Conservation (phyloP, 257 asterid species). For the Fraxinus americana region DNA sequence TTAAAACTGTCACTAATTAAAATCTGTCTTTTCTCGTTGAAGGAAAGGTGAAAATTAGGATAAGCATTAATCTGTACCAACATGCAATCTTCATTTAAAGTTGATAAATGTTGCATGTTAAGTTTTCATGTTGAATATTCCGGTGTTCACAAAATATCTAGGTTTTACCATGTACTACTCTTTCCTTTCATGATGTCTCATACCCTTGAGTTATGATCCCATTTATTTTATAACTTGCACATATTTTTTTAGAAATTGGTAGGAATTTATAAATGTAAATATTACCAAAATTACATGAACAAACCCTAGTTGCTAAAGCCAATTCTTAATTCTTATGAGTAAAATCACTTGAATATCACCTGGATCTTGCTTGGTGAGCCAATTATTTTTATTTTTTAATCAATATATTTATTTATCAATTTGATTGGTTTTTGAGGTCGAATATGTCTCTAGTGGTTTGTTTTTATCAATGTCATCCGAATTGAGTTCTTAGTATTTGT, state of each 20-base stretch:
- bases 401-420: neutral
- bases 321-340: neutral
- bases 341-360: neutral
- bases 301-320: neutral
- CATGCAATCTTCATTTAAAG: neutral
- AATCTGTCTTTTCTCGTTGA: neutral
- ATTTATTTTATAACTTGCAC: neutral
- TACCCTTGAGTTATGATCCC: neutral
- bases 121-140: neutral
- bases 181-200: neutral
- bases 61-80: neutral
- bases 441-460: neutral
- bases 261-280: neutral
- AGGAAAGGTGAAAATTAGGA: neutral
- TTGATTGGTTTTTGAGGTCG: neutral
- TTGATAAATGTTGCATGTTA: neutral
- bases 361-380: neutral
- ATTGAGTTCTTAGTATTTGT: neutral
- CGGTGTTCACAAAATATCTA: neutral
- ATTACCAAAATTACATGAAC: neutral
- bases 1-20: neutral
- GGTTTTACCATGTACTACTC: neutral
- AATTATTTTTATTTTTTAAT: too few species aligned
- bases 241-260: neutral
- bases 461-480: neutral